phyloP scores from a whole-genome alignment of 352 stramenopile genomes.

The Phytophthora melonis region DNA sequence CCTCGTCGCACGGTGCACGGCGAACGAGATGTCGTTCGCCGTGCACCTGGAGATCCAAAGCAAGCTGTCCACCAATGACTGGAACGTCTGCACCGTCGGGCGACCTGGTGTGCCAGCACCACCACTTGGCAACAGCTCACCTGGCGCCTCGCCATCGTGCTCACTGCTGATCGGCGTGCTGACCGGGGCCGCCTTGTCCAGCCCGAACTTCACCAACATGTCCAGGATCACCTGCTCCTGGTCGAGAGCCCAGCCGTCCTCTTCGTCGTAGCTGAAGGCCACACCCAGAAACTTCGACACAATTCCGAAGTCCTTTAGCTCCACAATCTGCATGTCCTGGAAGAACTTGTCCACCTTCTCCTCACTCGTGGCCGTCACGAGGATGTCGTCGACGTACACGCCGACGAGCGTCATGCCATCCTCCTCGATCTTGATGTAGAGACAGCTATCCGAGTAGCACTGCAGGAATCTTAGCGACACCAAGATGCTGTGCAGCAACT shows the following conservation, averaged over 20 bases:
- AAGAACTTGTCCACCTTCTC: not conserved
- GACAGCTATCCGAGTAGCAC: not conserved
- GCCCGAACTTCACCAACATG: not conserved
- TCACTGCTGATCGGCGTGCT: not conserved
- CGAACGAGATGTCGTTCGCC: conserved; percentile 37
- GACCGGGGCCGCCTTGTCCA: too few species aligned
- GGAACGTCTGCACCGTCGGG: conserved; percentile 37
- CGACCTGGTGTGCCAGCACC: conserved; percentile 4
- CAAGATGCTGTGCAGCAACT: too few species aligned
- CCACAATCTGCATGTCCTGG: not conserved
- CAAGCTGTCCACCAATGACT: conserved; percentile 40
- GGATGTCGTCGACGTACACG: not conserved
- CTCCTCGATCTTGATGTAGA: not conserved
- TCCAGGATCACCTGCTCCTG: not conserved
- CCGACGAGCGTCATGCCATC: conserved; percentile 1
- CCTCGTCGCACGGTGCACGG: conserved; percentile 23
- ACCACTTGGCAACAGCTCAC: conserved; percentile 14
- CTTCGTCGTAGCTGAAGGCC: not conserved
- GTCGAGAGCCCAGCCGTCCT: not conserved
- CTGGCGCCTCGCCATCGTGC: not conserved
- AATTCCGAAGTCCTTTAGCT: not conserved
- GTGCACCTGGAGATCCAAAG: conserved; percentile 44
- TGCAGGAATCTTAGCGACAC: too few species aligned
- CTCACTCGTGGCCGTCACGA: not conserved
- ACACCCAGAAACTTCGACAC: not conserved